phyloP scores from a whole-genome alignment of 805 yeast genomes.

The Lipomyces lipofer region DNA sequence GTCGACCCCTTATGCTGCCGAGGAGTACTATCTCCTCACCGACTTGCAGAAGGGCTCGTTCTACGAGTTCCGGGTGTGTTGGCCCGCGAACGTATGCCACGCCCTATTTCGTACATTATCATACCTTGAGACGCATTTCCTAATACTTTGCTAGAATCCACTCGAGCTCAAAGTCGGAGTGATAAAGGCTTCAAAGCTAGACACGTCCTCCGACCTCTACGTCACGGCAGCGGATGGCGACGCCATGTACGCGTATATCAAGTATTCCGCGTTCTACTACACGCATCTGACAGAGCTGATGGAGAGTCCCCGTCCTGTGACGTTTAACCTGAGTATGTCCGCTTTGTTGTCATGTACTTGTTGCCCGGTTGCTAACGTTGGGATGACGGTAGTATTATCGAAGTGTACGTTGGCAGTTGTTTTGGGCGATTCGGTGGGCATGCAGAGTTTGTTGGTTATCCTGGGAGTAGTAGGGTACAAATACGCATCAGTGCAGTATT shows the following conservation, averaged over 20 bases:
- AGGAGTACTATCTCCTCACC: constrained; percentile 23
- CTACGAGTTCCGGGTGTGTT: constrained; percentile 32
- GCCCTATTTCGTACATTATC: too few relatives aligned
- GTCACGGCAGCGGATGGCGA: constrained; percentile 12
- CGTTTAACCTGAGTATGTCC: constrained; percentile 26
- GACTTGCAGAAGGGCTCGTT: constrained; percentile 26
- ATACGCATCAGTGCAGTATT: constrained; percentile 18
- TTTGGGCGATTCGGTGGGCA: constrained; percentile 25
- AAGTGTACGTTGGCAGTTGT: constrained; percentile 29
- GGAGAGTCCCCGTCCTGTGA: constrained; percentile 23
- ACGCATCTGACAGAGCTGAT: constrained; percentile 19
- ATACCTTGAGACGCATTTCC: too few relatives aligned
- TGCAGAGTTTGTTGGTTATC: constrained; percentile 24
- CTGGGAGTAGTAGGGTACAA: constrained; percentile 26
- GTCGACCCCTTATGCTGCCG: constrained; percentile 15
- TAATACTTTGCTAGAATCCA: constrained; percentile 15
- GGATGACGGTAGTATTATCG: constrained; percentile 20
- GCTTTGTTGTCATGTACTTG: too few relatives aligned
- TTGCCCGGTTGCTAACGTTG: not conserved
- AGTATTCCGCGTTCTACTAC: constrained; percentile 27
- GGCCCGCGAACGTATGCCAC: constrained; percentile 28
- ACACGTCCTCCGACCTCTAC: constrained; percentile 19
- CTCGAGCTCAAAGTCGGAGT: constrained; percentile 28
- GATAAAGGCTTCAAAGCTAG: constrained; percentile 22
- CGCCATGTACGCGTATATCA: constrained; percentile 25